Conservation (phyloP, 148 eudicot species). For the Camellia lanceoleosa region DNA sequence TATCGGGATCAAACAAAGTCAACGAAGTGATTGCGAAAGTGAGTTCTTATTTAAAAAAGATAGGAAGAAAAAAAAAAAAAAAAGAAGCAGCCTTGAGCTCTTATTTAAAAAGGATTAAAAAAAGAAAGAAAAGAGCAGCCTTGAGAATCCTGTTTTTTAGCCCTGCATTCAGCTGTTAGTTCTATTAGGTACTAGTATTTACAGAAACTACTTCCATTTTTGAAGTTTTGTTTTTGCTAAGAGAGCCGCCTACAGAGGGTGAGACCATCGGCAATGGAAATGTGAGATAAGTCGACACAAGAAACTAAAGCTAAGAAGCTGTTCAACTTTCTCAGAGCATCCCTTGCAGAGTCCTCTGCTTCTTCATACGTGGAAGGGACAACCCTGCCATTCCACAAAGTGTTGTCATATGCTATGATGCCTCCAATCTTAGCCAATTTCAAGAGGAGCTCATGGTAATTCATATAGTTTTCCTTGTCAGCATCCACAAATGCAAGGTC, state of each 20-base stretch:
- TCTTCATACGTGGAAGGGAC: constrained; percentile 5
- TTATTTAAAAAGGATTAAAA: too few species aligned
- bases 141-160: too few species aligned
- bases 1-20: too few species aligned
- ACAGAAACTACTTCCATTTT: too few species aligned
- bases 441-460: constrained; percentile 35
- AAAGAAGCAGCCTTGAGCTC: too few species aligned
- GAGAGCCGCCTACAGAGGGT: constrained; percentile 19
- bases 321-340: constrained; percentile 22
- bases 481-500: constrained; percentile 48
- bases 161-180: too few species aligned
- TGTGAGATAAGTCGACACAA: constrained; percentile 19
- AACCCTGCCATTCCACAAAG: constrained; percentile 23
- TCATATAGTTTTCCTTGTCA: constrained; percentile 35
- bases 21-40: too few species aligned
- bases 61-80: too few species aligned
- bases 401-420: constrained; percentile 26
- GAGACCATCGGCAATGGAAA: constrained; percentile 26
- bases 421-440: constrained; percentile 42
- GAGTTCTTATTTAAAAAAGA: too few species aligned
- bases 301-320: constrained; percentile 19
- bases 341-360: not conserved
- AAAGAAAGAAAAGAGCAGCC: too few species aligned
- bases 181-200: too few species aligned
- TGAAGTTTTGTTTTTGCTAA: not conserved